These are phyloP conservation scores for Pulicaria dysenterica DNA, from an alignment of 129 eudicot genomes.

Conservation along the genomic window DNA sequence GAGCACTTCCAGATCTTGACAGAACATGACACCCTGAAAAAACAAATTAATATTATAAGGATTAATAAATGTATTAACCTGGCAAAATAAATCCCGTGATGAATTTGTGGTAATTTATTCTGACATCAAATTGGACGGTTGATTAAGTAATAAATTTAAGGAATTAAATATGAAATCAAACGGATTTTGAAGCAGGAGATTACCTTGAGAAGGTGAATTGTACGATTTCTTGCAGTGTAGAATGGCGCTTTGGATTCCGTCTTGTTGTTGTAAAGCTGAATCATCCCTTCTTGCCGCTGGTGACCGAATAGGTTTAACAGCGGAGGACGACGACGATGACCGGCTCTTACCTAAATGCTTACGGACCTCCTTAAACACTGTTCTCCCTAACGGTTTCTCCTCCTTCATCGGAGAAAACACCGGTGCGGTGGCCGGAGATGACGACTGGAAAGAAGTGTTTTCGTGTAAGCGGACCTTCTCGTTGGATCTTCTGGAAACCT, in stretches of 20 bases:
- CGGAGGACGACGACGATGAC: constrained; percentile 42
- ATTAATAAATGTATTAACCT: too few relatives aligned
- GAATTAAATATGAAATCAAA: background rate
- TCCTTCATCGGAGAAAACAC: constrained; percentile 45
- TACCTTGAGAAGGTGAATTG: constrained; percentile 49
- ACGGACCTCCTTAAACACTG: constrained; percentile 34
- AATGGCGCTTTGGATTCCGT: constrained; percentile 80
- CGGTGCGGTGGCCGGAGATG: constrained; percentile 44
- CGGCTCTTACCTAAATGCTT: constrained; percentile 58
- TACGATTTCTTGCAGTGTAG: constrained; percentile 76
- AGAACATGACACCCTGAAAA: constrained; percentile 47
- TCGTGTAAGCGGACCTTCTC: constrained; percentile 29
- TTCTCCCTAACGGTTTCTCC: constrained; percentile 41
- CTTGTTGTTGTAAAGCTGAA: constrained; percentile 57
- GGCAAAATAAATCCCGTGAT: too few relatives aligned
- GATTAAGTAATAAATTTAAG: background rate
- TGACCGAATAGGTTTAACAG: constrained; percentile 28
- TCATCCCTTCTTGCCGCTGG: constrained; percentile 54
- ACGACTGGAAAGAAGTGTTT: constrained; percentile 31
- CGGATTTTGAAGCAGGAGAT: background rate
- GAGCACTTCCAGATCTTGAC: constrained; percentile 62
- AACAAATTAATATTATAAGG: background rate
- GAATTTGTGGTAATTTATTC: background rate
- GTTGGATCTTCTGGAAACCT: constrained; percentile 38
- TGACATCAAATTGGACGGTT: constrained; percentile 30